Base-by-base conservation (phyloP, 2,329 filamentous ascomycete species). In the Cladophialophora bantiana region DNA sequence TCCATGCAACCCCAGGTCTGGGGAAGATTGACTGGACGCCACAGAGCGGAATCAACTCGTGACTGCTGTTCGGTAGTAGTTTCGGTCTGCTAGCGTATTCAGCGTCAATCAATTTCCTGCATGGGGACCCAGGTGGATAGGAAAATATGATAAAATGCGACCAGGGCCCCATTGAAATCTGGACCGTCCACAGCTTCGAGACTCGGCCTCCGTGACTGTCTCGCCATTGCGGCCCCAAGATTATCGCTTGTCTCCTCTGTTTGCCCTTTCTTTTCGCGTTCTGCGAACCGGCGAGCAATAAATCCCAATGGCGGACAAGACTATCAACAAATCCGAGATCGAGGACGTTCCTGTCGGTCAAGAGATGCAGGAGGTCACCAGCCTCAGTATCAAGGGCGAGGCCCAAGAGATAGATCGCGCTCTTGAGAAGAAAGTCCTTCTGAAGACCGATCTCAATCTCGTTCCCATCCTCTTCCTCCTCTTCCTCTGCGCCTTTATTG, bases 391-490 rank as follows among this genome's bases (percentile, higher is more conserved):
- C 40, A 70, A 70, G 50, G 59, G 31, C 36, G 70, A 70, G 53
- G 62, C 53, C 35, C 67, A 59, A 18, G 63, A 69, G 13, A 62
- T 72, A 55, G 78, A 81, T 64, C 73, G 75, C 4, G 63, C 72
- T 2, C 78, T 78, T 9, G 82, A 85, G 67, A 82, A 79, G 72
- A 80, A 78, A 64, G 73, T 84, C 13, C 70, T 85, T 7, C 74
- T 80, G 54, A 86, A 85, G 74, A 77, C 79, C 58, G 83, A 85
- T 68, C 66, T 83, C 13, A 77, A 80, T 54, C 77, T 85, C 32
- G 73, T 85, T 6, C 83, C 84, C 0, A 79, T 82, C 15, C 73
- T 86, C 9, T 81, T 78, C 63, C 62, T 83, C 4, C 73, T 85
- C 1, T 83, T 80, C 66, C 72, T 82, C 13, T 75, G 82, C 42